Percentiles rank a stretch among this genome's conserved stretches.
Conservation (phyloP, 768 basidiomycete species). For the Leccinum disarticulatum region DNA sequence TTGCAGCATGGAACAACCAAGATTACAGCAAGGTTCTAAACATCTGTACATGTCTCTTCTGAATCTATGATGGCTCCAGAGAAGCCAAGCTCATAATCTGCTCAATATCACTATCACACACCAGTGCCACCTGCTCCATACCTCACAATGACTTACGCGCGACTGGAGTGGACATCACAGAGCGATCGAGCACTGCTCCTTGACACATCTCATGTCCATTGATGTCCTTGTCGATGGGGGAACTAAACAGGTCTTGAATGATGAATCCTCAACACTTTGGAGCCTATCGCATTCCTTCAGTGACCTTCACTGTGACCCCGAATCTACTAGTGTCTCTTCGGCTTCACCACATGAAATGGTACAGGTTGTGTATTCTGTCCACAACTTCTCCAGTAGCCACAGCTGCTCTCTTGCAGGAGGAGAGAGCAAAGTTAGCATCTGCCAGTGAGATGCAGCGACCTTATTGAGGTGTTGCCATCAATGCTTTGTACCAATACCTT, state of each 20-base stretch:
- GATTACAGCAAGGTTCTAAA: no score
- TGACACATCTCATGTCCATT: constrained; percentile 6
- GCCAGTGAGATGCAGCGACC: neutral
- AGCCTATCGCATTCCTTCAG: neutral
- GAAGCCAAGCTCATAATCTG: no score
- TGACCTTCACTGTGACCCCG: no score
- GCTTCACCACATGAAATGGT: no score
- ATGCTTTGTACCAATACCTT: neutral
- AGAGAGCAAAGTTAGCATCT: no score
- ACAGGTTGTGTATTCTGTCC: neutral
- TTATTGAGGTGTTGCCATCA: neutral
- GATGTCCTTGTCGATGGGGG: constrained; percentile 2
- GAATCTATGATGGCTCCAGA: no score
- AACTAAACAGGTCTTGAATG: constrained; percentile 2
- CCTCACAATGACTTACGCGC: neutral
- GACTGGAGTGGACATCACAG: neutral
- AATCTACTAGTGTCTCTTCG: no score
- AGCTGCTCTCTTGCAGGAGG: no score
- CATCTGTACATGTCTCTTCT: no score
- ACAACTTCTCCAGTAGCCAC: no score
- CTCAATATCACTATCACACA: neutral
- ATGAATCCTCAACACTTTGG: neutral
- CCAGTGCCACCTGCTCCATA: neutral
- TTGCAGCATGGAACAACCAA: no score
- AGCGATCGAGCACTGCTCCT: neutral